Conservation (phyloP, 768 basidiomycete species). For the Mrakia blollopis region DNA sequence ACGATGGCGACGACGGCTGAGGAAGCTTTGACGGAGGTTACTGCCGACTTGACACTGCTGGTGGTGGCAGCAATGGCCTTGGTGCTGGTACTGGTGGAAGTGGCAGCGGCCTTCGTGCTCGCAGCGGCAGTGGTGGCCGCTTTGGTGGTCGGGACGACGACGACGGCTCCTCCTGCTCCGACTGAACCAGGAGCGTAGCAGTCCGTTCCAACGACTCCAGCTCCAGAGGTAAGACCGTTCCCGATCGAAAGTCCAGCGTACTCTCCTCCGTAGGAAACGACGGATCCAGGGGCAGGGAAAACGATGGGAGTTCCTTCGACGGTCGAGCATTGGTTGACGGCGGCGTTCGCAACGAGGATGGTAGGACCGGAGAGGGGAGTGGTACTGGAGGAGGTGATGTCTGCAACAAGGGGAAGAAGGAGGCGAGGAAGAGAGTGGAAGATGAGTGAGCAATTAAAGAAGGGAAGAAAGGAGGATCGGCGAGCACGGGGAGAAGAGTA, state of each 20-base stretch:
- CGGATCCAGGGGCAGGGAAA: slow-evolving; percentile 22
- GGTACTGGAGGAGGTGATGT: slow-evolving; percentile 20
- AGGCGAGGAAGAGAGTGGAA: not conserved
- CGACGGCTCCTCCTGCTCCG: slow-evolving; percentile 24
- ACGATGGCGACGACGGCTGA: not conserved
- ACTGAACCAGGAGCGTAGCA: slow-evolving; percentile 29
- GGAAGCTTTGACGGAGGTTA: not conserved
- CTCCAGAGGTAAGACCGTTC: slow-evolving; percentile 25
- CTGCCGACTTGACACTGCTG: not conserved
- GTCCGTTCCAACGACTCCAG: slow-evolving; percentile 28
- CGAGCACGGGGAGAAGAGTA: no score
- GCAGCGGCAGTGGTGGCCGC: not conserved
- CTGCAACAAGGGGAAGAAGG: not conserved
- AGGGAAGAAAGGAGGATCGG: not conserved
- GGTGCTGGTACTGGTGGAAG: not conserved
- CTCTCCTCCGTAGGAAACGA: slow-evolving; percentile 28
- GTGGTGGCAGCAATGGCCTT: not conserved
- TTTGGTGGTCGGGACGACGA: not conserved
- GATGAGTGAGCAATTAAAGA: not conserved
- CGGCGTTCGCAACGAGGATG: slow-evolving; percentile 31
- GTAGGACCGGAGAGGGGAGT: slow-evolving; percentile 25
- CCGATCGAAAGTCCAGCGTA: slow-evolving; percentile 25
- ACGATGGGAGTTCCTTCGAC: slow-evolving; percentile 30
- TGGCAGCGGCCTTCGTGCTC: not conserved
- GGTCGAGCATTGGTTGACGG: slow-evolving; percentile 31